These are phyloP conservation scores for Cladorrhinum samala DNA, from an alignment of 495 filamentous ascomycete species.

Conservation along the genomic window DNA sequence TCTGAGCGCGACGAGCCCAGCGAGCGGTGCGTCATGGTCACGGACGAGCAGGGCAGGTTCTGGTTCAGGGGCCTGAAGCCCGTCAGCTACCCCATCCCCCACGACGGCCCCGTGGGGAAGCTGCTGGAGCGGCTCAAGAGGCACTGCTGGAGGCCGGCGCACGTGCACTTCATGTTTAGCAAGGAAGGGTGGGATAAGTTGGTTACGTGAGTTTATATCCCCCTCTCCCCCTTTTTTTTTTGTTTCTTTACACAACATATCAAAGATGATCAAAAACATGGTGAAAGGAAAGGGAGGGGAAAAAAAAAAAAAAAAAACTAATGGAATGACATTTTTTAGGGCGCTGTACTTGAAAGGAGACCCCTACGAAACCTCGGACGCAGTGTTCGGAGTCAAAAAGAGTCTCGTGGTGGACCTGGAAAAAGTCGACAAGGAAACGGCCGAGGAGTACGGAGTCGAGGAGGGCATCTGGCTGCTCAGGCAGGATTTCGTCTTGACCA, in stretches of 20 bases:
- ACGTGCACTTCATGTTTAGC: conserved; percentile 95
- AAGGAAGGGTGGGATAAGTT: conserved; percentile 76
- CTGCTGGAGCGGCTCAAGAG: conserved; percentile 63
- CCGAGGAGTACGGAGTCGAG: conserved; percentile 58
- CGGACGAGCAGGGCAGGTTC: conserved; percentile 64
- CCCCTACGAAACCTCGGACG: conserved; percentile 84
- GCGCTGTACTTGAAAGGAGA: conserved; percentile 79
- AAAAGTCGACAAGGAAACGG: conserved; percentile 52
- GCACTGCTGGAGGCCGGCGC: conserved; percentile 76
- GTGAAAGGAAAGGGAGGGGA: too few species aligned
- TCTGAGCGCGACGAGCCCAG: conserved; percentile 62
- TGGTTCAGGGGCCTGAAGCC: conserved; percentile 87
- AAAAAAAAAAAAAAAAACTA: background rate
- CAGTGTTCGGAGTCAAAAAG: conserved; percentile 89
- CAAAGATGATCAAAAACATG: too few species aligned
- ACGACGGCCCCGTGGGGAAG: conserved; percentile 83
- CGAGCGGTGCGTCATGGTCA: conserved; percentile 73
- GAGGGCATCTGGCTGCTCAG: conserved; percentile 63
- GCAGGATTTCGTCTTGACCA: conserved; percentile 69
- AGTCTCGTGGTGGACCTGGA: conserved; percentile 69
- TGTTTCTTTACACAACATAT: background rate
- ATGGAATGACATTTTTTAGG: conserved; percentile 28
- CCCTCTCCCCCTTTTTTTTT: background rate
- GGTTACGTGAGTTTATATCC: conserved; percentile 62
- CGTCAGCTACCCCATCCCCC: conserved; percentile 82